Percentiles rank a stretch among this genome's conserved stretches.
These are phyloP conservation scores for Microdochium nivale DNA, from an alignment of 2,329 filamentous ascomycete genomes.

Conservation along the genomic window DNA sequence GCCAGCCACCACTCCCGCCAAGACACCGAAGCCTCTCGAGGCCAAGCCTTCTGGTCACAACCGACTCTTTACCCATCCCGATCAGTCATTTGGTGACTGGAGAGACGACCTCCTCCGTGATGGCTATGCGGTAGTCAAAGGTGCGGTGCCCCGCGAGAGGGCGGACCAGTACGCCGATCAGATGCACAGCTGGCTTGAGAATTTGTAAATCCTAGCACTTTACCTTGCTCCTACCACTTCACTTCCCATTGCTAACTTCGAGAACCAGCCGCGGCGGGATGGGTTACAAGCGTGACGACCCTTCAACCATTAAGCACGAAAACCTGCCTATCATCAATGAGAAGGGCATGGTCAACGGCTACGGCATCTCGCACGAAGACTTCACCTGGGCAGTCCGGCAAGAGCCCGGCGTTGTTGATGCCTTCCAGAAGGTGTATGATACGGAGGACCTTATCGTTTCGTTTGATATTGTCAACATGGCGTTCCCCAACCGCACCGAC, in stretches of 20 bases:
- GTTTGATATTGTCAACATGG: constrained; percentile 34
- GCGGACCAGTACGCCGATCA: constrained; percentile 24
- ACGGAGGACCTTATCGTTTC: constrained; percentile 33
- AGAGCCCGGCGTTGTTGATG: constrained; percentile 27
- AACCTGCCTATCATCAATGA: constrained; percentile 14
- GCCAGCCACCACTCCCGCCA: no score
- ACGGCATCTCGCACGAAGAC: constrained; percentile 26
- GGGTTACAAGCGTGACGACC: constrained; percentile 13
- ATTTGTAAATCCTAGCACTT: constrained; percentile 9
- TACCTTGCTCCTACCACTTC: no score
- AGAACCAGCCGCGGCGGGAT: no score
- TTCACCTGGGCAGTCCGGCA: constrained; percentile 29
- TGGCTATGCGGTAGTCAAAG: constrained; percentile 37
- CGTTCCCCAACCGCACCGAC: constrained; percentile 22
- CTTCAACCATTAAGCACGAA: constrained; percentile 23
- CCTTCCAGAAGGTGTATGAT: constrained; percentile 29
- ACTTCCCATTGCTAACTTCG: no score
- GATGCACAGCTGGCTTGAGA: constrained; percentile 9
- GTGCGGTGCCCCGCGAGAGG: constrained; percentile 29
- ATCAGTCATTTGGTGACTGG: constrained; percentile 19
- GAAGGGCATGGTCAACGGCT: constrained; percentile 9
- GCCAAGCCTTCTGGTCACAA: no score
- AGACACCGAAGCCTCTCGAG: no score
- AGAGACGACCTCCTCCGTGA: constrained; percentile 22
- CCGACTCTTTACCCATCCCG: no score